A percentile compares a stretch with the other conserved stretches of the same genome.
These are phyloP conservation scores for Jatropha podagrica DNA, from an alignment of 441 rosid genomes.

Conservation along the genomic window DNA sequence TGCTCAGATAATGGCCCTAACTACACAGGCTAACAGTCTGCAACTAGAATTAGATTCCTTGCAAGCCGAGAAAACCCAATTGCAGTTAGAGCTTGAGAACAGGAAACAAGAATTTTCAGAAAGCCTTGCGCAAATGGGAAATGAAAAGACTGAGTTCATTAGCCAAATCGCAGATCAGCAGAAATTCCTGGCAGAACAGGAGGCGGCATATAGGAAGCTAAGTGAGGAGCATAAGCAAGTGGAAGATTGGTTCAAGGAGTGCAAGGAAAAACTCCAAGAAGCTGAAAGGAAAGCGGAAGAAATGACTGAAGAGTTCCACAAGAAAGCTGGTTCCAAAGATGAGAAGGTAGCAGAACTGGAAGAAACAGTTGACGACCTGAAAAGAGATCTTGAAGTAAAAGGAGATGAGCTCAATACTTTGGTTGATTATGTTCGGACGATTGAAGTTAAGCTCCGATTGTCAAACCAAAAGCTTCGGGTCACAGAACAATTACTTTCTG, in stretches of 20 bases:
- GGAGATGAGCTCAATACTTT: conserved; percentile 63
- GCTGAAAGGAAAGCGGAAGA: conserved; percentile 64
- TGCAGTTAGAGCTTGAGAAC: conserved; percentile 48
- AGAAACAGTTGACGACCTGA: conserved; percentile 58
- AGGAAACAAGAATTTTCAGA: conserved; percentile 49
- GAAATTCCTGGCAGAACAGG: conserved; percentile 53
- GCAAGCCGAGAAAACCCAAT: conserved; percentile 38
- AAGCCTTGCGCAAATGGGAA: conserved; percentile 34
- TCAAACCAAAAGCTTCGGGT: conserved; percentile 96
- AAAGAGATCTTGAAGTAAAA: conserved; percentile 69
- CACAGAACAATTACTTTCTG: conserved; percentile 74
- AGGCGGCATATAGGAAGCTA: conserved; percentile 43
- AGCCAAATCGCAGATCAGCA: conserved; percentile 53
- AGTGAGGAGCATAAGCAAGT: conserved; percentile 54
- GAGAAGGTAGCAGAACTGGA: conserved; percentile 47
- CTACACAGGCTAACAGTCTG: conserved; percentile 37
- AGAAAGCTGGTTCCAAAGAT: conserved; percentile 42
- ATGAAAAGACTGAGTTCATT: conserved; percentile 34
- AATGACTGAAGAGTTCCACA: conserved; percentile 50
- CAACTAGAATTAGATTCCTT: conserved; percentile 49
- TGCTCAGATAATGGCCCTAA: conserved; percentile 37
- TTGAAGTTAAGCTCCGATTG: conserved; percentile 83
- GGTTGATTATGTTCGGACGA: conserved; percentile 50
- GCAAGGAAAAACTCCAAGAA: conserved; percentile 52
- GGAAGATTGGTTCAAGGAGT: conserved; percentile 47